phyloP scores from a whole-genome alignment of 257 asterid genomes.

The Echium plantagineum region DNA sequence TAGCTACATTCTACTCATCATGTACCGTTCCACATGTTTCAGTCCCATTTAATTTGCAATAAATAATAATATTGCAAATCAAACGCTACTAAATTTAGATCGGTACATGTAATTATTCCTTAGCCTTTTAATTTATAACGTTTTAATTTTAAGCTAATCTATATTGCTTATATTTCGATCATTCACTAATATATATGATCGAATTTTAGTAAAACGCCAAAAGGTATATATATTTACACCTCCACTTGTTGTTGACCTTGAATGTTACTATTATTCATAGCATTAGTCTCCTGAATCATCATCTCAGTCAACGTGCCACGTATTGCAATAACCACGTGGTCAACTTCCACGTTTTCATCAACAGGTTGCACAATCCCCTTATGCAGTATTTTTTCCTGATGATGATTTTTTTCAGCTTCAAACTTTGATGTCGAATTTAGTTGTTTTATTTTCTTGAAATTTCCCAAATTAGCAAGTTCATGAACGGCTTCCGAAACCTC shows the following conservation, averaged over 20 bases:
- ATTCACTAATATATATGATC: not conserved
- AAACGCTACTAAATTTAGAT: too few relatives aligned
- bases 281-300: slow-evolving; percentile 8
- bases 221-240: not conserved
- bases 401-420: not conserved
- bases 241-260: slow-evolving; percentile 3
- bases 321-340: slow-evolving; percentile 20
- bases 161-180: not conserved
- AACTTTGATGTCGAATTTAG: not conserved
- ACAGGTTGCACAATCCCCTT: slow-evolving; percentile 50
- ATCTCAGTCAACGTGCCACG: slow-evolving; percentile 4
- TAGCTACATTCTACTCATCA: not conserved
- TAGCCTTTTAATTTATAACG: too few relatives aligned
- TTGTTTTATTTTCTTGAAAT: slow-evolving; percentile 16
- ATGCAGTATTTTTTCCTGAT: slow-evolving; percentile 25
- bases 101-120: too few relatives aligned
- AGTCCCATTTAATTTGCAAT: too few relatives aligned
- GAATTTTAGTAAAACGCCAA: not conserved
- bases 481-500: slow-evolving; percentile 24
- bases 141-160: too few relatives aligned
- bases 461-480: slow-evolving; percentile 39
- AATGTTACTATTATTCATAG: too few relatives aligned
- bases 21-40: too few relatives aligned
- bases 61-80: too few relatives aligned
- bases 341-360: slow-evolving; percentile 9